Percentiles rank a stretch among this genome's conserved stretches.
phyloP scores from a whole-genome alignment of 2,329 filamentous ascomycete species.

The Cephalotrichum gorgonifer region DNA sequence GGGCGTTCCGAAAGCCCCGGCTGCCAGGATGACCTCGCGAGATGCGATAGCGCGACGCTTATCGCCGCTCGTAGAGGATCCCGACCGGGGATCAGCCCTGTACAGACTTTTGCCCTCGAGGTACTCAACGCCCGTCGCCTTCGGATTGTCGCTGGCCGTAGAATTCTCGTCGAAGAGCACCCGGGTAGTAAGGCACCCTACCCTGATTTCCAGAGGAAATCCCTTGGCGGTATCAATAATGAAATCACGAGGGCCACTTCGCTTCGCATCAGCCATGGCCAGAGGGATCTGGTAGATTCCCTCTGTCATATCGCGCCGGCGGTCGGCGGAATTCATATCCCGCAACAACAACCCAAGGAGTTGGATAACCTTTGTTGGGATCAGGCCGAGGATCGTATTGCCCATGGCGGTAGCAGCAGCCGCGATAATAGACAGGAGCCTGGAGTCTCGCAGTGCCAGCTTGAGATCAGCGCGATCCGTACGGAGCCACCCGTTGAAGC shows the following conservation, averaged over 20 bases:
- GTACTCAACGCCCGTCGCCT: constrained; percentile 23
- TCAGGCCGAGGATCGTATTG: background rate
- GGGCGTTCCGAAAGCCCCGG: constrained; percentile 24
- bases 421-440: background rate
- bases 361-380: constrained; percentile 14
- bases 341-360: constrained; percentile 33
- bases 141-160: constrained; percentile 10
- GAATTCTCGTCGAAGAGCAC: constrained; percentile 19
- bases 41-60: constrained; percentile 13
- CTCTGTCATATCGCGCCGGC: constrained; percentile 29
- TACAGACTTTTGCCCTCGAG: constrained; percentile 27
- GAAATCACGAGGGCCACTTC: constrained; percentile 40
- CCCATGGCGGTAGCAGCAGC: background rate
- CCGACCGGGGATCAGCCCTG: constrained; percentile 27
- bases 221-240: constrained; percentile 36
- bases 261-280: constrained; percentile 30
- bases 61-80: constrained; percentile 12
- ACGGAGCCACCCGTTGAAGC: constrained; percentile 43
- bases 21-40: constrained; percentile 23
- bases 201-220: constrained; percentile 23
- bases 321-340: constrained; percentile 36
- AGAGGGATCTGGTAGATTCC: constrained; percentile 47
- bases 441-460: background rate
- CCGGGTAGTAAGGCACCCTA: constrained; percentile 21
- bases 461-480: constrained; percentile 24